A percentile compares a stretch with the other conserved stretches of the same genome.
These are phyloP conservation scores for Penicillium sp. DNA, from an alignment of 2,329 filamentous ascomycete species.

Conservation along the genomic window DNA sequence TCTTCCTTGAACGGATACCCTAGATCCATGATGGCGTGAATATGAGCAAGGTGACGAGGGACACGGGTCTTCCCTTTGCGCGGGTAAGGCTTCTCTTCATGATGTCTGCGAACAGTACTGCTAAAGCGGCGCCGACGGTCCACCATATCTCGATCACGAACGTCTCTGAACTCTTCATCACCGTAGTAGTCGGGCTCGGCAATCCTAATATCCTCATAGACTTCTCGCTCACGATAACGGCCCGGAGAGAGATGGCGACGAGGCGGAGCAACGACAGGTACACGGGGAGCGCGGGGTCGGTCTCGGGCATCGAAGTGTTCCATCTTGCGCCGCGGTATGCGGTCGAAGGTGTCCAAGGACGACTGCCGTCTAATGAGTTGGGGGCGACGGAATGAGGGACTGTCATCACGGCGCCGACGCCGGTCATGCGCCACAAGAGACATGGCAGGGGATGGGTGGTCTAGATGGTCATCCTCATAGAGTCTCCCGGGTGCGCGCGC, in stretches of 20 bases:
- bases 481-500: slow-evolving; percentile 31
- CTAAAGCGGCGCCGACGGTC: slow-evolving; percentile 43
- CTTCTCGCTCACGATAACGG: slow-evolving; percentile 49
- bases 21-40: slow-evolving; percentile 70
- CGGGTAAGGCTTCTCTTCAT: slow-evolving; percentile 49
- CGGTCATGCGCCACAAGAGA: slow-evolving; percentile 50
- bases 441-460: slow-evolving; percentile 40
- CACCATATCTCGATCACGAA: slow-evolving; percentile 54
- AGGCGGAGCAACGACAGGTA: slow-evolving; percentile 50
- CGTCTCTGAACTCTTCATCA: slow-evolving; percentile 62
- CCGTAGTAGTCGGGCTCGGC: slow-evolving; percentile 60
- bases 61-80: slow-evolving; percentile 86
- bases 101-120: slow-evolving; percentile 26
- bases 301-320: slow-evolving; percentile 31
- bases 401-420: slow-evolving; percentile 48
- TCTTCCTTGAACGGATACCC: slow-evolving; percentile 82
- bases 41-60: slow-evolving; percentile 68
- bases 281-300: slow-evolving; percentile 51
- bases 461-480: slow-evolving; percentile 37
- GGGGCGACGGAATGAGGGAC: slow-evolving; percentile 51
- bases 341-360: slow-evolving; percentile 82
- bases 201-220: slow-evolving; percentile 58
- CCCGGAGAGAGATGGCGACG: slow-evolving; percentile 46
- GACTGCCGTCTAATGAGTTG: slow-evolving; percentile 70
- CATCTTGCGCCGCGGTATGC: slow-evolving; percentile 54